These are phyloP conservation scores for Gastrolobium villosum DNA, from an alignment of 306 rosid genomes.

Conservation along the genomic window DNA sequence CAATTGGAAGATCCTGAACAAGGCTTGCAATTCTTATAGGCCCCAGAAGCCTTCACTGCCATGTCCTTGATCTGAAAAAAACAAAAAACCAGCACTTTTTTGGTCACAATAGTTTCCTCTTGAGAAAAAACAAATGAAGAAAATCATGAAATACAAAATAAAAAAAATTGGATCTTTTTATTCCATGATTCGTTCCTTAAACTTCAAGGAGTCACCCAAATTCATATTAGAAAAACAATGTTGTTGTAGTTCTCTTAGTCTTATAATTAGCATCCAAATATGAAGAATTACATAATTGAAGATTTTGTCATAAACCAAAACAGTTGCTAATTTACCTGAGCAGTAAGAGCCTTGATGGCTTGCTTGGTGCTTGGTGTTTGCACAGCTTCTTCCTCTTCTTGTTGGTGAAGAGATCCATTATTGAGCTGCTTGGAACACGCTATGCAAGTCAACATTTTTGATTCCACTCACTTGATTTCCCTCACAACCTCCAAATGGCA, in stretches of 20 bases:
- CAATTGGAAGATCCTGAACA: constrained; percentile 79
- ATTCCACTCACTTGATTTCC: constrained; percentile 41
- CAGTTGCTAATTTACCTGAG: constrained; percentile 69
- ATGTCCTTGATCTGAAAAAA: constrained; percentile 90
- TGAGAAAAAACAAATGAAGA: constrained; percentile 12
- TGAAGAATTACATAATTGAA: constrained; percentile 28
- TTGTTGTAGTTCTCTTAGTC: not conserved
- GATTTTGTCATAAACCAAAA: constrained; percentile 7
- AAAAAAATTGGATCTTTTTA: constrained; percentile 1
- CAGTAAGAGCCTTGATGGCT: constrained; percentile 86
- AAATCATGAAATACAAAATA: constrained; percentile 18
- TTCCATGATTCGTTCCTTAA: not conserved
- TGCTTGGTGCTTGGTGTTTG: constrained; percentile 87
- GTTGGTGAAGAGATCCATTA: constrained; percentile 87
- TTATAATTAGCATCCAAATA: not conserved
- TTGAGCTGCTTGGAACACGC: constrained; percentile 92
- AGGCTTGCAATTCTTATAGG: constrained; percentile 93
- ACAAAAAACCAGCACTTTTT: constrained; percentile 20
- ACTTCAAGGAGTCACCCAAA: constrained; percentile 8
- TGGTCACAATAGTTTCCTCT: constrained; percentile 34
- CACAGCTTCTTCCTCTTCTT: constrained; percentile 73
- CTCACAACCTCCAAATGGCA: constrained; percentile 28
- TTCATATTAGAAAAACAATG: constrained; percentile 15
- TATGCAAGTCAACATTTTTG: constrained; percentile 89
- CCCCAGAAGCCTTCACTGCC: constrained; percentile 97